Conservation (phyloP, 192 early-diverging fungal species). For the Rhizophlyctis rosea region DNA sequence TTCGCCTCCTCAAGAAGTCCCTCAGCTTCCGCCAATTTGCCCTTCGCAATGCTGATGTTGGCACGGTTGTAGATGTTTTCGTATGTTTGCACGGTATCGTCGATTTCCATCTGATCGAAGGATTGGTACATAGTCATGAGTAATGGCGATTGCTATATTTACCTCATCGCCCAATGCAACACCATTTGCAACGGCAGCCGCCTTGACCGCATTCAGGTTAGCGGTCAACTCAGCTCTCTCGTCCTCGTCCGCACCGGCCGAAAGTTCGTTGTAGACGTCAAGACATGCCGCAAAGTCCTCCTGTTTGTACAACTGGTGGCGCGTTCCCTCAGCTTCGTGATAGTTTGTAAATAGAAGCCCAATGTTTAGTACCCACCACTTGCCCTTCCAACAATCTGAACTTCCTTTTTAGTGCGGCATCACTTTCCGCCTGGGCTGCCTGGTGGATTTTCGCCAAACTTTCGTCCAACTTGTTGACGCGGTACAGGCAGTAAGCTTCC, state of each 20-base stretch:
- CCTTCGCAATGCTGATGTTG: constrained; percentile 51
- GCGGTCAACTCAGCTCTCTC: constrained; percentile 12
- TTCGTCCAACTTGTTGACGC: constrained; percentile 53
- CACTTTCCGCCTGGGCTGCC: not conserved
- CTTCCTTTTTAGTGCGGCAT: constrained; percentile 25
- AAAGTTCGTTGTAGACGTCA: constrained; percentile 5
- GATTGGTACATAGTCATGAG: constrained; percentile 23
- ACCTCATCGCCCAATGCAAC: constrained; percentile 17
- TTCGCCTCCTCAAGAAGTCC: constrained; percentile 52
- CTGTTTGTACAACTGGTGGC: constrained; percentile 47
- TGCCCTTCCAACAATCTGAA: constrained; percentile 64
- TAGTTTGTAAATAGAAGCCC: too few relatives aligned
- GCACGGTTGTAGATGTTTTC: constrained; percentile 69
- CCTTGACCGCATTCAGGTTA: constrained; percentile 15
- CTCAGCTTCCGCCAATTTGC: constrained; percentile 51
- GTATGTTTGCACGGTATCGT: constrained; percentile 57
- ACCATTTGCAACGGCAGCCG: constrained; percentile 5
- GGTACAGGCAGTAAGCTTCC: constrained; percentile 64
- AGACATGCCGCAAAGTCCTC: constrained; percentile 47
- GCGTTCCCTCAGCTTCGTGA: not conserved
- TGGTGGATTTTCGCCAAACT: constrained; percentile 39
- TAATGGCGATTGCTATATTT: constrained; percentile 14
- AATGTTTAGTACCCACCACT: constrained; percentile 44
- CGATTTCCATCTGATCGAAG: constrained; percentile 50
- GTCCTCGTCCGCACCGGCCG: constrained; percentile 10